Base-by-base conservation (phyloP, 2,329 filamentous ascomycete genomes). In the Lasiodiplodia sp. region DNA sequence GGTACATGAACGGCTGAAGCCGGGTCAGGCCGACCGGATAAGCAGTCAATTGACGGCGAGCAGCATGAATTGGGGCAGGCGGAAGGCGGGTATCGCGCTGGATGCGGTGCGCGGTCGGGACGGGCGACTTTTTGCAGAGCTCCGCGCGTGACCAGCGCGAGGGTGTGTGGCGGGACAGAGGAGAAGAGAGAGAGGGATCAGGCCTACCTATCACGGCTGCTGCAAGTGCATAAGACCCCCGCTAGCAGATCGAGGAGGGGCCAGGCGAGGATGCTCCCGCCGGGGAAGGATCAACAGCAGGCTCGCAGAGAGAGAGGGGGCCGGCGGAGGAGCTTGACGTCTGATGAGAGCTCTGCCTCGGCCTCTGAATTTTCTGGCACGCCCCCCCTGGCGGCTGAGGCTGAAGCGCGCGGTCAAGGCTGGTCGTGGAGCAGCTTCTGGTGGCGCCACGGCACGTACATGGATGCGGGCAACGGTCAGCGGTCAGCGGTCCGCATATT, bases 141-240 rank as follows among this genome's bases (percentile, higher is more conserved):
- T 38, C 37, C 58, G 58, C 66, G 66, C 66, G 66, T 68, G 66
- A 68, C 58, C 66, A 62, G 23, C 37, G 14, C 18, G 49, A 55
- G 31, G 31, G 66, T n/a, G 65, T 58, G 66, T 68, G 66, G 66
- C 66, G 66, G 66, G 66, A 68, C 55, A 14, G 55, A 67, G 34
- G 52, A 58, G 40, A 28, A 18, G 23, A 52, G 18, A 47, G 25
- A 58, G 38, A 51, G 60, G 60, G 34, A 52, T 31, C 38, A 53
- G 23, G 53, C 65, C 65, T 67, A 67, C 65, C 65, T 67, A 67
- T 67, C 65, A 67, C 40, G 44, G 58, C 37, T 25, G 55, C 55
- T 58, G 55, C 55, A 18, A 44, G 53, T 60, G 65, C 65, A 60
- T 60, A 47, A 37, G 65, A 67, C 65, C 65, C 65, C 55, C 37